Evolutionary conservation across 352 stramenopile species (phyloP), one percentile per base, ranked within the genome.

Genomic region (Phytophthora sansomeana): DNA sequence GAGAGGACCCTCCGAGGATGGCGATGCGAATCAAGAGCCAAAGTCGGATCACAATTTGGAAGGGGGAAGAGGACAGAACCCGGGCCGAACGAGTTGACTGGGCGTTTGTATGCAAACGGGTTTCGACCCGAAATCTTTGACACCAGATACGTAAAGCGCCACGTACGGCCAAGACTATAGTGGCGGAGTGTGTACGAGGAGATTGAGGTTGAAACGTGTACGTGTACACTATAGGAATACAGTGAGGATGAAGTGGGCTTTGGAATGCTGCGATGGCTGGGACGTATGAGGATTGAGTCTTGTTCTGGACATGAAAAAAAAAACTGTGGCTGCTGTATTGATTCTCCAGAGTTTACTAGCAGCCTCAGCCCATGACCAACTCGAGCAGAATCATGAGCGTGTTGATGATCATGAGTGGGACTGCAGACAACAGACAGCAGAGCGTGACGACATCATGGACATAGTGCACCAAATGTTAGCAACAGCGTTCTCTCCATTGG

Each of bases 401-500:
- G 51, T 95, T 95, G 50, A 94, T 81, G 26, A 90, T 74, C 72
- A 95, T 93, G 35, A 95, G 74, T 17, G 87, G 87, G 57, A 94
- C 87, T 95, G 47, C 17, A 47, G 17, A 61, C 13, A 36, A 6
- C 19, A 33, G 44, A 33, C 10, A 29, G 52, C 19, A 67, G 0
- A 24, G 49, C n/a, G 35, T 17, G 35, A 41, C 6, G 7, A 41
- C n/a, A 17, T 41, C 35, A 41, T 41, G 10, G 21, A 61, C 13
- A 47, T 36, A 32, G 46, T 33, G 19, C 6, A 64, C 11, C 48
- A 28, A 49, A 5, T 6, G 33, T 13, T 39, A 58, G 51, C 17
- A 56, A 38, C 35, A 62, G 6, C 24, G n/a, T 59, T 52, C 7
- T 17, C 21, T n/a, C 11, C 10, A 13, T 17, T n/a, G n/a, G 39